Evolutionary conservation across 1,284 basidiomycete species (phyloP).

Genomic region (Veloboletus limbatus): DNA sequence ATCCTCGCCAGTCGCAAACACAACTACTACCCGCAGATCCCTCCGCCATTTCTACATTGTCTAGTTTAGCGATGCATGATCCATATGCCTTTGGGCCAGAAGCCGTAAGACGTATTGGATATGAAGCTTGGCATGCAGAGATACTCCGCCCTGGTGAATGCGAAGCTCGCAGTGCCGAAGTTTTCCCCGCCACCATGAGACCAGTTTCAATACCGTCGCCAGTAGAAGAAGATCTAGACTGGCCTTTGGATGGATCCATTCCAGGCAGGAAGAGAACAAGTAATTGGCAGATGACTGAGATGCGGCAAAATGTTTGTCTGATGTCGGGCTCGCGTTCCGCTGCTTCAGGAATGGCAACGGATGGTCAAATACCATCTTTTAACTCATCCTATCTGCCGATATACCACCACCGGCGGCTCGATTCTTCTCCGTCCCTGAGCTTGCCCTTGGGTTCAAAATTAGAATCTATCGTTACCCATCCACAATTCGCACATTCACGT

Average conservation of each 20-base stretch:
- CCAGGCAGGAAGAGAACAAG: conserved; percentile 42
- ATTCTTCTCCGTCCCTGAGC: no score
- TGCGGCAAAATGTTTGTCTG: conserved; percentile 32
- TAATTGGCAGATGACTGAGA: conserved; percentile 47
- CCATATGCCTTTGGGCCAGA: conserved; percentile 86
- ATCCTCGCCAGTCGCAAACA: conserved; percentile 41
- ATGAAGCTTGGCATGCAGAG: conserved; percentile 77
- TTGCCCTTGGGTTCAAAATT: conserved; percentile 70
- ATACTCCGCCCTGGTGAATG: conserved; percentile 79
- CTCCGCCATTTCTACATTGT: conserved; percentile 71
- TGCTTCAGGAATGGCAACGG: conserved; percentile 19
- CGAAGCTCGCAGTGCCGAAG: conserved; percentile 60
- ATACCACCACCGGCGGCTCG: conserved; percentile 40
- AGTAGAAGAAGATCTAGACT: no score
- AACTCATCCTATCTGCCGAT: conserved; percentile 29
- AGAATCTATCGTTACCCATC: conserved; percentile 44
- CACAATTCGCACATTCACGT: conserved; percentile 22
- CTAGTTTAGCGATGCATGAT: conserved; percentile 82
- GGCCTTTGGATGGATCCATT: conserved; percentile 22
- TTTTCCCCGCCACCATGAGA: conserved; percentile 63
- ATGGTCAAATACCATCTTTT: conserved; percentile 39
- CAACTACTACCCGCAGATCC: conserved; percentile 37
- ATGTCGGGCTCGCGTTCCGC: conserved; percentile 15
- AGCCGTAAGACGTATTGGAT: conserved; percentile 79
- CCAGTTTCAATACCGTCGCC: conserved; percentile 60